Percentiles rank a stretch among this genome's conserved stretches.
These are phyloP conservation scores for Boletus mariae DNA, from an alignment of 1,284 basidiomycete genomes.

Conservation along the genomic window DNA sequence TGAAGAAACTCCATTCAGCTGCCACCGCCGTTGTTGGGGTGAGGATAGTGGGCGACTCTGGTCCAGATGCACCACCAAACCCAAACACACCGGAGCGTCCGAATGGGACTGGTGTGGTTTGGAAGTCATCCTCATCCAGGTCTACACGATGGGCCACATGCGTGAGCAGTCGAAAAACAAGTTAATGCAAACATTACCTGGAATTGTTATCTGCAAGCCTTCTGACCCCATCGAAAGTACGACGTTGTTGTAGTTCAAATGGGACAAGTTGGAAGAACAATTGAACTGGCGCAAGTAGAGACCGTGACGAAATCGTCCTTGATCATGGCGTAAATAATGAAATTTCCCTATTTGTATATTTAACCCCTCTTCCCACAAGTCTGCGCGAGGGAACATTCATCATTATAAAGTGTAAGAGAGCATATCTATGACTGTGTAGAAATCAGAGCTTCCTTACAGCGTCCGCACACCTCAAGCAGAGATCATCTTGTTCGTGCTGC, in stretches of 20 bases:
- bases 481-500: slow-evolving; percentile 21
- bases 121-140: slow-evolving; percentile 70
- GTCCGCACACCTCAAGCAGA: slow-evolving; percentile 27
- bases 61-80: slow-evolving; percentile 44
- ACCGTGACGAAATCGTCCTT: not conserved
- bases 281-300: not conserved
- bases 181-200: slow-evolving; percentile 45
- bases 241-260: slow-evolving; percentile 5
- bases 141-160: slow-evolving; percentile 37
- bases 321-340: not conserved
- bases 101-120: slow-evolving; percentile 60
- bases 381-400: no score
- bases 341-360: slow-evolving; percentile 15
- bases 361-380: slow-evolving; percentile 2
- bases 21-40: slow-evolving; percentile 46
- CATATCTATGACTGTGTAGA: not conserved
- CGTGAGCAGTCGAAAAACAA: slow-evolving; percentile 1
- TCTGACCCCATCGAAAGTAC: slow-evolving; percentile 42
- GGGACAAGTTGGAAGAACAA: slow-evolving; percentile 1
- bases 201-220: slow-evolving; percentile 76
- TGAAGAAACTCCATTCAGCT: slow-evolving; percentile 58
- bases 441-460: slow-evolving; percentile 19
- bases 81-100: slow-evolving; percentile 48
- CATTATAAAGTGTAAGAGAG: not conserved
- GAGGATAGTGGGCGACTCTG: slow-evolving; percentile 60